Conservation (phyloP, 306 rosid species). For the Quercus alba region DNA sequence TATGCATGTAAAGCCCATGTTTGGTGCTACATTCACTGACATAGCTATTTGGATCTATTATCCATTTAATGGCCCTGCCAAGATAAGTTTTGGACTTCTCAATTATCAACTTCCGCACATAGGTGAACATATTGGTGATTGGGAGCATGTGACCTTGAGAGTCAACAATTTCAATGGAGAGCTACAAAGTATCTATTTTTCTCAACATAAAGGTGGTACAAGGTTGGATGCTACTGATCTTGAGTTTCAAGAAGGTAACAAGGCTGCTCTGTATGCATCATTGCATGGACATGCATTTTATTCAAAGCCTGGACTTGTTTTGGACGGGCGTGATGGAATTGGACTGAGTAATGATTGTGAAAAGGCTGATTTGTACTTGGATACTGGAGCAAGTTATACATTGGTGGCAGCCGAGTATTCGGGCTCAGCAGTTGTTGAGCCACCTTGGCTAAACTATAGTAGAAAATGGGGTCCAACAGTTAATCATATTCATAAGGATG, state of each 20-base stretch:
- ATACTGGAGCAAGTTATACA: slow-evolving; percentile 28
- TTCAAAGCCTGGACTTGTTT: slow-evolving; percentile 49
- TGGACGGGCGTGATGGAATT: slow-evolving; percentile 53
- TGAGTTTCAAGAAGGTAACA: slow-evolving; percentile 49
- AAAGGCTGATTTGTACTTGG: slow-evolving; percentile 43
- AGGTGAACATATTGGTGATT: slow-evolving; percentile 73
- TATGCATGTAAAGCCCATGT: slow-evolving; percentile 63
- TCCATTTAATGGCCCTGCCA: slow-evolving; percentile 73
- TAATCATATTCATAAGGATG: slow-evolving; percentile 30
- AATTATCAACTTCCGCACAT: slow-evolving; percentile 43
- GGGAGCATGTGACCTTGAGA: slow-evolving; percentile 79
- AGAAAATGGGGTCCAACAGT: slow-evolving; percentile 76
- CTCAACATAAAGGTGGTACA: slow-evolving; percentile 62
- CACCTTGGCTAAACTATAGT: slow-evolving; percentile 59
- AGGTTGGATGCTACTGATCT: slow-evolving; percentile 61
- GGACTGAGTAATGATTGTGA: slow-evolving; percentile 64
- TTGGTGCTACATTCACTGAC: slow-evolving; percentile 71
- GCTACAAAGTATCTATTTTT: slow-evolving; percentile 46
- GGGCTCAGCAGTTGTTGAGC: slow-evolving; percentile 32
- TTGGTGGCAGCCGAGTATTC: slow-evolving; percentile 51
- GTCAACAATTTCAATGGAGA: slow-evolving; percentile 68
- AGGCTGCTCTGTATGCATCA: slow-evolving; percentile 50
- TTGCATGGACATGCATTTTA: slow-evolving; percentile 64
- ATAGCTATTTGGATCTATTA: slow-evolving; percentile 66
- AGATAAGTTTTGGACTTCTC: slow-evolving; percentile 32